Evolutionary conservation across 805 yeast genomes (phyloP).

Genomic region (Danielozyma ontarioensis): DNA sequence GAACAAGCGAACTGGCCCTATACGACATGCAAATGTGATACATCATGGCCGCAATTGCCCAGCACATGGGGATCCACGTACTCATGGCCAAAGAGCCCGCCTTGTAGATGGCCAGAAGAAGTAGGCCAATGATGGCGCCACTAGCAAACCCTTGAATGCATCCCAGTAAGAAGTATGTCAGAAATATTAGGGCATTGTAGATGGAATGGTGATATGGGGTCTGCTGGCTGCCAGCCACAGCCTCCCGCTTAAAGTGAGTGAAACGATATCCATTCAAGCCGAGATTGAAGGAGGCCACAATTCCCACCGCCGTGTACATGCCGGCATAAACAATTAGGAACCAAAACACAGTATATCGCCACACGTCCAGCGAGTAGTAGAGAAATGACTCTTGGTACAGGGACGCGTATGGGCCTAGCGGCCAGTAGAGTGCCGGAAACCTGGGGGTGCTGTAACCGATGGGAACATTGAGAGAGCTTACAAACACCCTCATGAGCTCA

Average conservation of each 20-base stretch:
- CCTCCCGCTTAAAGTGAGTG: conserved; percentile 5
- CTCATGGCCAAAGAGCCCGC: conserved; percentile 85
- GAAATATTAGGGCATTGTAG: conserved; percentile 37
- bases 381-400: conserved; percentile 49
- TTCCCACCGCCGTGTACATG: conserved; percentile 62
- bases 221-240: too few relatives aligned
- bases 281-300: conserved; percentile 42
- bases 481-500: conserved; percentile 19
- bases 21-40: conserved; percentile 66
- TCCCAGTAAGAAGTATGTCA: conserved; percentile 49
- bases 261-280: conserved; percentile 16
- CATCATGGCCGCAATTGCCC: conserved; percentile 65
- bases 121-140: conserved; percentile 74
- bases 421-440: conserved; percentile 82
- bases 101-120: conserved; percentile 68
- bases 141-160: conserved; percentile 59
- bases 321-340: conserved; percentile 60
- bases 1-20: conserved; percentile 36
- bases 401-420: conserved; percentile 38
- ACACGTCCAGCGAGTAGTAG: conserved; percentile 67
- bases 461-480: conserved; percentile 55
- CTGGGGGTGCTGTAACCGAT: conserved; percentile 74
- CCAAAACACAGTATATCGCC: conserved; percentile 84
- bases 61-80: conserved; percentile 90
- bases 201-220: conserved; percentile 32